Evolutionary conservation across 176 grass and related monocot genomes (phyloP).

Genomic region (Phoenix dactylifera): DNA sequence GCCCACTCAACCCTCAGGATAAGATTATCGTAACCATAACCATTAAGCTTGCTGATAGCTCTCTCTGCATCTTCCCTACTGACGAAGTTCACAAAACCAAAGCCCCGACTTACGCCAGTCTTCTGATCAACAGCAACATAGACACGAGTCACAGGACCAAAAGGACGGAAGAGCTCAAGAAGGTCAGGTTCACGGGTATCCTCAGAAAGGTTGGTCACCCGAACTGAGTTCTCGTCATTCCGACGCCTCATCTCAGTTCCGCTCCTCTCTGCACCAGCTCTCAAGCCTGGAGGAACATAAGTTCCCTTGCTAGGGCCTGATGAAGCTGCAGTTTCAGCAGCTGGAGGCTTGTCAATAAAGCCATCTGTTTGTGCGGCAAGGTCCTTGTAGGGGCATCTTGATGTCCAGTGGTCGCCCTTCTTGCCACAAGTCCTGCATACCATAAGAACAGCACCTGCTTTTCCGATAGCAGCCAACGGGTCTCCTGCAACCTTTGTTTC

Average conservation of each 20-base stretch:
- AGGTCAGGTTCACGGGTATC: constrained; percentile 67
- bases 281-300: constrained; percentile 82
- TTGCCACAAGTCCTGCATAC: constrained; percentile 70
- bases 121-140: constrained; percentile 76
- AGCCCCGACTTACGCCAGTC: constrained; percentile 59
- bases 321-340: constrained; percentile 10
- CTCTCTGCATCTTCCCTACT: constrained; percentile 68
- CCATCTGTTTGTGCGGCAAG: constrained; percentile 30
- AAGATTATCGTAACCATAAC: constrained; percentile 86
- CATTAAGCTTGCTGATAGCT: constrained; percentile 86
- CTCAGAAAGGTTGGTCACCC: constrained; percentile 81
- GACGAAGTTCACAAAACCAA: constrained; percentile 71
- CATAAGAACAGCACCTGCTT: constrained; percentile 65
- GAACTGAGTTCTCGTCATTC: constrained; percentile 60
- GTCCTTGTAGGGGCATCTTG: constrained; percentile 77
- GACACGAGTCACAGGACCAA: constrained; percentile 70
- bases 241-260: constrained; percentile 53
- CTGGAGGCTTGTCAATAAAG: constrained; percentile 31
- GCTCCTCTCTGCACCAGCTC: constrained; percentile 39
- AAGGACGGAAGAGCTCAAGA: constrained; percentile 57
- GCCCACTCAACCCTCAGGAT: constrained; percentile 82
- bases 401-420: constrained; percentile 90
- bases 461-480: constrained; percentile 24
- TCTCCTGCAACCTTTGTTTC: constrained; percentile 45
- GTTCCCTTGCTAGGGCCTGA: constrained; percentile 43